phyloP scores from a whole-genome alignment of 768 basidiomycete species.

The Amanita rimosa region DNA sequence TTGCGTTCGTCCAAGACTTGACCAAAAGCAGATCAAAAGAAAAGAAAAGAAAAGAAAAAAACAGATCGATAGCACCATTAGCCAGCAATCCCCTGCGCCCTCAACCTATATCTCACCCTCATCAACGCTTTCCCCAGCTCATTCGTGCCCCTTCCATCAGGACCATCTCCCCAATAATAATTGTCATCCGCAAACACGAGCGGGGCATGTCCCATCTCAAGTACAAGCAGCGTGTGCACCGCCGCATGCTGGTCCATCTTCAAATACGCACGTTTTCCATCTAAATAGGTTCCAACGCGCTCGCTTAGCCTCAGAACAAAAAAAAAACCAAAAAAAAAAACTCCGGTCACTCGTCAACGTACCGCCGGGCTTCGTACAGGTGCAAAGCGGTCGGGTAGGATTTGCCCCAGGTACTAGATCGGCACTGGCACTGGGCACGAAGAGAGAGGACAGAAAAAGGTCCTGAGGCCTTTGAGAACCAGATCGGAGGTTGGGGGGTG shows the following conservation, averaged over 20 bases:
- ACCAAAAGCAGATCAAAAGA: too few relatives aligned
- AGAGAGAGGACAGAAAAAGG: constrained; percentile 44
- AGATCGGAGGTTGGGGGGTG: too few relatives aligned
- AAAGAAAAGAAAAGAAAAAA: too few relatives aligned
- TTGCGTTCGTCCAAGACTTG: too few relatives aligned
- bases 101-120: too few relatives aligned
- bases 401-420: constrained; percentile 42
- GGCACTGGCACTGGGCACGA: constrained; percentile 54
- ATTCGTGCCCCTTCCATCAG: constrained; percentile 26
- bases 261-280: too few relatives aligned
- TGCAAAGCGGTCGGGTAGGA: constrained; percentile 64
- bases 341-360: constrained; percentile 35
- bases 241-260: not conserved
- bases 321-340: too few relatives aligned
- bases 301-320: too few relatives aligned
- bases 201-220: constrained; percentile 20
- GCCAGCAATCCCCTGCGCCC: too few relatives aligned
- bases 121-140: constrained; percentile 48
- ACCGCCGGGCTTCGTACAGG: constrained; percentile 69
- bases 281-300: too few relatives aligned
- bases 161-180: constrained; percentile 58
- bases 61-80: too few relatives aligned
- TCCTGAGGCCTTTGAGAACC: constrained; percentile 26
- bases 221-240: too few relatives aligned
- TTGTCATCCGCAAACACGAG: constrained; percentile 50